Percentiles rank a stretch among this genome's conserved stretches.
Evolutionary conservation across 2,329 filamentous ascomycete genomes (phyloP).

Genomic region (Proliferodiscus dingleyae): DNA sequence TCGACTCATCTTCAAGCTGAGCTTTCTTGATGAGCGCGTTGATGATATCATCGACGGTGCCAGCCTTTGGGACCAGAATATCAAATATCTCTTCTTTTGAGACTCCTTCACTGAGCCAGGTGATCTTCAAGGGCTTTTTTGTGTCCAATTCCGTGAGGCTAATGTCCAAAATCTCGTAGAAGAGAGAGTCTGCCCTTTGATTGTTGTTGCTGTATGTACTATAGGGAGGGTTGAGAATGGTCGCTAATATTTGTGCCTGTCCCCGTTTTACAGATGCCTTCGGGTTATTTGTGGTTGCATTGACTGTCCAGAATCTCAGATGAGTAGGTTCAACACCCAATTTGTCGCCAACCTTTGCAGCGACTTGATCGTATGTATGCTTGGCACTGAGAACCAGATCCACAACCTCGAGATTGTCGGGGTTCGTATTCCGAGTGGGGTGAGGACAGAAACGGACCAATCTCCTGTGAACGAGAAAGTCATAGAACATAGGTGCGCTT

Average conservation of each 20-base stretch:
- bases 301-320: conserved; percentile 85
- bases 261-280: conserved; percentile 73
- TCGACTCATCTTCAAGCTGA: conserved; percentile 67
- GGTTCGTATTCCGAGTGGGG: conserved; percentile 45
- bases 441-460: conserved; percentile 73
- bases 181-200: conserved; percentile 73
- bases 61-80: conserved; percentile 81
- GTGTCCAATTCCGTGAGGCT: conserved; percentile 89
- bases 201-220: conserved; percentile 64
- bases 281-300: conserved; percentile 68
- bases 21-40: conserved; percentile 74
- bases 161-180: conserved; percentile 91
- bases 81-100: conserved; percentile 84
- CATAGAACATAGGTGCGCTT: conserved; percentile 84
- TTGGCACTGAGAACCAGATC: conserved; percentile 77
- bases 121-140: conserved; percentile 81
- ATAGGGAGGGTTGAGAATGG: conserved; percentile 73
- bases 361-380: conserved; percentile 82
- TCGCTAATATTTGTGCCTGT: conserved; percentile 60
- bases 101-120: conserved; percentile 83
- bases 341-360: conserved; percentile 75
- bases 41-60: conserved; percentile 73
- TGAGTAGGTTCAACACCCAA: conserved; percentile 78
- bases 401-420: conserved; percentile 60
- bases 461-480: conserved; percentile 83